phyloP scores from a whole-genome alignment of 441 rosid species.

The Jatropha multifida region DNA sequence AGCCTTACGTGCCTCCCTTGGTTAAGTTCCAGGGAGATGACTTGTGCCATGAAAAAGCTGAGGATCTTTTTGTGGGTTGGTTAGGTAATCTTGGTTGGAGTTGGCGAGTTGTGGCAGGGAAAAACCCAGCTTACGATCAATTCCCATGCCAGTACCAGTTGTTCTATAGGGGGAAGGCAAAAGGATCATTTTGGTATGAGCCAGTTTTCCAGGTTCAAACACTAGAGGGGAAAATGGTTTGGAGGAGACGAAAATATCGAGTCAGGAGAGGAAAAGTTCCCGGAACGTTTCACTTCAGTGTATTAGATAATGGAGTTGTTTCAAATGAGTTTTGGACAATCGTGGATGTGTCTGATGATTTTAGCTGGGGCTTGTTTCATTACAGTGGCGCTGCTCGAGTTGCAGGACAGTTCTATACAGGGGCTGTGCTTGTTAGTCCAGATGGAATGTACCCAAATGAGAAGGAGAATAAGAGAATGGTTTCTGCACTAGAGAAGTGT shows the following conservation, averaged over 20 bases:
- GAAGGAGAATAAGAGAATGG: slow-evolving; percentile 42
- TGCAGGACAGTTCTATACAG: slow-evolving; percentile 86
- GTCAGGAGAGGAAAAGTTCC: slow-evolving; percentile 70
- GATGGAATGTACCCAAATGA: slow-evolving; percentile 70
- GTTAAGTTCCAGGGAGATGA: slow-evolving; percentile 55
- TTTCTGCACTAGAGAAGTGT: slow-evolving; percentile 62
- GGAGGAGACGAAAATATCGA: slow-evolving; percentile 86
- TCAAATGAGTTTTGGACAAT: slow-evolving; percentile 91
- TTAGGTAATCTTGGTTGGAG: slow-evolving; percentile 77
- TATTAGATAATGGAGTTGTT: slow-evolving; percentile 88
- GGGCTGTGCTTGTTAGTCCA: slow-evolving; percentile 84
- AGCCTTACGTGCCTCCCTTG: slow-evolving; percentile 70
- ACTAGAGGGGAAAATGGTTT: slow-evolving; percentile 63
- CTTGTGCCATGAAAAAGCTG: slow-evolving; percentile 63
- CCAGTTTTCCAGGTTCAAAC: slow-evolving; percentile 84
- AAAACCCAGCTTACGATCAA: slow-evolving; percentile 93
- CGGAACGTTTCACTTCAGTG: slow-evolving; percentile 74
- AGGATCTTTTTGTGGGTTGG: slow-evolving; percentile 93
- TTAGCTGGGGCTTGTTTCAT: slow-evolving; percentile 89
- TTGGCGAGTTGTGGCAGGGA: slow-evolving; percentile 90
- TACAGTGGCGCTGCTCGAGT: slow-evolving; percentile 86
- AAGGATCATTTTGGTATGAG: slow-evolving; percentile 90
- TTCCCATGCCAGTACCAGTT: slow-evolving; percentile 94
- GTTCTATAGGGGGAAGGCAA: slow-evolving; percentile 89
- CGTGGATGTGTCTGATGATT: slow-evolving; percentile 73